Percentiles rank a stretch among this genome's conserved stretches.
These are phyloP conservation scores for Penicillium janthinellum DNA, from an alignment of 2,329 filamentous ascomycete genomes.

Conservation along the genomic window DNA sequence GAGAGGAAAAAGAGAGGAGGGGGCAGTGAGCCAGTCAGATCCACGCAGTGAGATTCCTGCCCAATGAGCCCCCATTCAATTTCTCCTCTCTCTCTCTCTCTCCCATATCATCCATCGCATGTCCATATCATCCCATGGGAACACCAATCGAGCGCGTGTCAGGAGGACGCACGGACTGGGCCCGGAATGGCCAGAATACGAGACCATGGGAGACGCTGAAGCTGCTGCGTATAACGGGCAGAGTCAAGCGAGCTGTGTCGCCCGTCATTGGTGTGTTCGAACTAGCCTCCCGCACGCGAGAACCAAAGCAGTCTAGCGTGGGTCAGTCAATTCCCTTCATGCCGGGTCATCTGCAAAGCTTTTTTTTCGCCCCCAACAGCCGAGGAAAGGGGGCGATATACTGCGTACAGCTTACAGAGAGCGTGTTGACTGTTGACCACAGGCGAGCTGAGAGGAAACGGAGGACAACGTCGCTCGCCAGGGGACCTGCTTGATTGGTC, in stretches of 20 bases:
- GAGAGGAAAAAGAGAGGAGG: background rate
- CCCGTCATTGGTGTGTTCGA: slow-evolving; percentile 12
- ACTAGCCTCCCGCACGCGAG: slow-evolving; percentile 4
- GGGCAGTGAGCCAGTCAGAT: background rate
- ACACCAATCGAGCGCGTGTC: slow-evolving; percentile 7
- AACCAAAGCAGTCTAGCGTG: background rate
- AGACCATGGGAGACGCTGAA: slow-evolving; percentile 11
- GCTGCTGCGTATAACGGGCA: slow-evolving; percentile 12
- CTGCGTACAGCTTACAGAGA: background rate
- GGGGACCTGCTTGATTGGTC: background rate
- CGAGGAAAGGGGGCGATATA: background rate
- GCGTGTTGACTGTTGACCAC: too few relatives aligned
- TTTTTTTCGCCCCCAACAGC: slow-evolving; percentile 4
- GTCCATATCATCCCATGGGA: background rate
- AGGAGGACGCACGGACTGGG: slow-evolving; percentile 21
- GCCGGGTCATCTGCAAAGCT: slow-evolving; percentile 12
- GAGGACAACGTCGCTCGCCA: background rate
- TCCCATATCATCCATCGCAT: background rate
- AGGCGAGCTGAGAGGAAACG: background rate
- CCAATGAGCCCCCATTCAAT: slow-evolving; percentile 7
- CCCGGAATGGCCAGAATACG: slow-evolving; percentile 27
- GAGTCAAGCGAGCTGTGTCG: slow-evolving; percentile 23
- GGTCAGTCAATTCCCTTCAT: background rate
- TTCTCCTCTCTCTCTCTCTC: background rate
- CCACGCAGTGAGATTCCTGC: slow-evolving; percentile 15